These are phyloP conservation scores for Arctium minus DNA, from an alignment of 129 eudicot species.

Conservation along the genomic window DNA sequence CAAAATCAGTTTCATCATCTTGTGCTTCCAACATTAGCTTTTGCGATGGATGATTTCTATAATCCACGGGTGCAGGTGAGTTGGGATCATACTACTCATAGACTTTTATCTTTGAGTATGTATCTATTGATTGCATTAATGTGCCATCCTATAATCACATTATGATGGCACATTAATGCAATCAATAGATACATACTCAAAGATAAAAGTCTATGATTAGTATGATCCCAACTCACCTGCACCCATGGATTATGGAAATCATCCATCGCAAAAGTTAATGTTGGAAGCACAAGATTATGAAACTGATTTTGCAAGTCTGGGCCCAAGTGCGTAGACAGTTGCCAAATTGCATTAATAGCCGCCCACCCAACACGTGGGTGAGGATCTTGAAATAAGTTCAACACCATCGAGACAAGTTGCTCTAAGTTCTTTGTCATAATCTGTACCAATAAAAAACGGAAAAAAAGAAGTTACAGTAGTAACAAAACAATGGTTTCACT, in stretches of 20 bases:
- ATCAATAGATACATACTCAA: too few species aligned
- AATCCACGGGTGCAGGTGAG: slow-evolving; percentile 97
- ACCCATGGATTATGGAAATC: slow-evolving; percentile 90
- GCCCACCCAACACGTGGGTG: too few species aligned
- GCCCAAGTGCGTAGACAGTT: slow-evolving; percentile 91
- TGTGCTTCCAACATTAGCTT: slow-evolving; percentile 81
- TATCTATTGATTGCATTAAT: too few species aligned
- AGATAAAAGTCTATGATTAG: too few species aligned
- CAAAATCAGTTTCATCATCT: slow-evolving; percentile 77
- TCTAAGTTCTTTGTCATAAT: too few species aligned
- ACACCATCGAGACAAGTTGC: too few species aligned
- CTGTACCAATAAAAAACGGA: slow-evolving; percentile 48
- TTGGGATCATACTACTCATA: neutral
- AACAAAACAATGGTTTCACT: neutral
- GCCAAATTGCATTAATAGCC: slow-evolving; percentile 42
- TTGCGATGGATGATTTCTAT: slow-evolving; percentile 86
- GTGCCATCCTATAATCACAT: too few species aligned
- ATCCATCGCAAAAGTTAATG: slow-evolving; percentile 87
- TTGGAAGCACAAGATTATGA: slow-evolving; percentile 78
- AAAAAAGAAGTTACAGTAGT: neutral
- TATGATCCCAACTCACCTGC: slow-evolving; percentile 52
- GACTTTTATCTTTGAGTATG: too few species aligned
- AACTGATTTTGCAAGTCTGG: slow-evolving; percentile 89
- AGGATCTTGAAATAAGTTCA: too few species aligned
- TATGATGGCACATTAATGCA: too few species aligned